Conservation (phyloP, 2,329 filamentous ascomycete genomes). For the Xylariaceae sp. region DNA sequence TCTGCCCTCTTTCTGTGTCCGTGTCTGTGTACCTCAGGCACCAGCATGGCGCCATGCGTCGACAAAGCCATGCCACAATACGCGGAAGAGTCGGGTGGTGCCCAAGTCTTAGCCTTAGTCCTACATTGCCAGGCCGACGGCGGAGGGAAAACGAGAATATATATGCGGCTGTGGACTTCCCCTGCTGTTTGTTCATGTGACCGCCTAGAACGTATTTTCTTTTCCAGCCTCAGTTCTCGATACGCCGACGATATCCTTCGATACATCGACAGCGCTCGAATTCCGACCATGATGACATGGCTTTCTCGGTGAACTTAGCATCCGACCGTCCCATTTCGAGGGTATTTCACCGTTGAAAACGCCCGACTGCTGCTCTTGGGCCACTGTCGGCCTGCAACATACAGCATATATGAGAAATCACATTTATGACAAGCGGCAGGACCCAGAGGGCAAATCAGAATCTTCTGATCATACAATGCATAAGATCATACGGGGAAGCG, state of each 20-base stretch:
- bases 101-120: background rate
- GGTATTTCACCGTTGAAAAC: background rate
- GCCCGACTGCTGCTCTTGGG: background rate
- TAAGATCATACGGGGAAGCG: constrained; percentile 8
- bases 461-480: constrained; percentile 4
- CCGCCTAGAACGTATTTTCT: background rate
- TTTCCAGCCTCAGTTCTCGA: background rate
- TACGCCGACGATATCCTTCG: background rate
- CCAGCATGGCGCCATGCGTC: background rate
- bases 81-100: background rate
- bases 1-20: background rate
- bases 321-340: background rate
- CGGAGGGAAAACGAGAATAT: constrained; percentile 4
- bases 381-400: constrained; percentile 2
- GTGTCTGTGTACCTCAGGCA: background rate
- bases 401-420: constrained; percentile 8
- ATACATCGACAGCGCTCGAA: background rate
- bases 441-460: constrained; percentile 1
- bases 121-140: background rate
- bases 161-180: constrained; percentile 1
- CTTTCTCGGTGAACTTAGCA: background rate
- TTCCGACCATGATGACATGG: background rate
- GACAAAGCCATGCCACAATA: background rate
- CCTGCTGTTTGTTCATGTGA: background rate
- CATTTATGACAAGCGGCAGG: background rate